Evolutionary conservation across 805 yeast genomes (phyloP).

Genomic region (Suhomyces xylopsoci): DNA sequence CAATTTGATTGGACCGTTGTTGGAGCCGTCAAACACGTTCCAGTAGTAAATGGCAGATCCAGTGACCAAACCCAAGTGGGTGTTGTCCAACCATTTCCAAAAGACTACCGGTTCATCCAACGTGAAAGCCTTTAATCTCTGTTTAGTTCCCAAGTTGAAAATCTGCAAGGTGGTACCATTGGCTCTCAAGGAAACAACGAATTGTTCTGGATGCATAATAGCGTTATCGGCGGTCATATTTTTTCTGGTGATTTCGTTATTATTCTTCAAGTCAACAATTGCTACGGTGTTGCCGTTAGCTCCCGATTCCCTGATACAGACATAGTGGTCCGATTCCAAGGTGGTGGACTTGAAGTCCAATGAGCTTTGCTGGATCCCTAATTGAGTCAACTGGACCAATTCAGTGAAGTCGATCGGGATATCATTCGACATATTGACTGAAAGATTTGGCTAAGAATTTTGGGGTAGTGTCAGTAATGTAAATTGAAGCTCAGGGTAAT

Average conservation of each 20-base stretch:
- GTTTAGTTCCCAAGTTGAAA: constrained; percentile 83
- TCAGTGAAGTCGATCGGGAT: constrained; percentile 97
- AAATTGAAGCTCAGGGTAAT: neutral
- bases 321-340: constrained; percentile 86
- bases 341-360: constrained; percentile 93
- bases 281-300: constrained; percentile 83
- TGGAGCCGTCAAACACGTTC: constrained; percentile 78
- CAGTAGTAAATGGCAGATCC: constrained; percentile 72
- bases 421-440: constrained; percentile 36
- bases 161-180: constrained; percentile 95
- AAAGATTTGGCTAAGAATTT: neutral
- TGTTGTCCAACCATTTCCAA: constrained; percentile 88
- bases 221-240: constrained; percentile 98
- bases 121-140: constrained; percentile 83
- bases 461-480: neutral
- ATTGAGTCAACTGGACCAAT: constrained; percentile 79
- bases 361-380: constrained; percentile 82
- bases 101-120: constrained; percentile 85
- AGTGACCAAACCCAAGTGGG: constrained; percentile 80
- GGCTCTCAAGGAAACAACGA: constrained; percentile 90
- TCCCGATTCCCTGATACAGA: constrained; percentile 70
- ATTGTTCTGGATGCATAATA: constrained; percentile 88
- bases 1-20: constrained; percentile 73
- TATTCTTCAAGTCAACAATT: constrained; percentile 78
- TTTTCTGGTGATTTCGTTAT: constrained; percentile 79